Evolutionary conservation across 192 early-diverging fungal species (phyloP).

Genomic region (Helicostylum pulchrum): DNA sequence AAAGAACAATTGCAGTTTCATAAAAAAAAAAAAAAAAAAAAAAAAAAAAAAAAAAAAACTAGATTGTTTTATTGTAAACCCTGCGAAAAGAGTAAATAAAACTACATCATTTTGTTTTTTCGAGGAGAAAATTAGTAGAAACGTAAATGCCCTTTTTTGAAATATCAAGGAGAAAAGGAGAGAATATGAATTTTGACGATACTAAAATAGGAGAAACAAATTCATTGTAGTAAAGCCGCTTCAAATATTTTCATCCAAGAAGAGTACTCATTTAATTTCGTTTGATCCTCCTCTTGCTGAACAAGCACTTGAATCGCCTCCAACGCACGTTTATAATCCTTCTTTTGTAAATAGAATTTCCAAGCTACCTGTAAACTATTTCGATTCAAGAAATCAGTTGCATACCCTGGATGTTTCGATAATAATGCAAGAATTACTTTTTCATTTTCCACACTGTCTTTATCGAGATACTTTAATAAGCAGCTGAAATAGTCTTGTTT

Average conservation of each 20-base stretch:
- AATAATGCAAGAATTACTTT: not conserved
- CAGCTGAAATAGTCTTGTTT: not conserved
- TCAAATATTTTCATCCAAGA: not conserved
- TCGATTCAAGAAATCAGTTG: not conserved
- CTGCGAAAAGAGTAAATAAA: too few relatives aligned
- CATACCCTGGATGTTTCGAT: not conserved
- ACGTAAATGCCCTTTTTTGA: too few relatives aligned
- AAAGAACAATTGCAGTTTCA: too few relatives aligned
- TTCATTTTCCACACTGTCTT: not conserved
- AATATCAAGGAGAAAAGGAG: too few relatives aligned
- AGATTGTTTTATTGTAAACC: too few relatives aligned
- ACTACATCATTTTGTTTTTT: too few relatives aligned
- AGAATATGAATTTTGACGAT: too few relatives aligned
- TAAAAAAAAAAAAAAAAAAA: too few relatives aligned
- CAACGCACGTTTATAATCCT: not conserved
- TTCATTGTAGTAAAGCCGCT: not conserved
- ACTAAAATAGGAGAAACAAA: not conserved
- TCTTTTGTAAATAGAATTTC: not conserved
- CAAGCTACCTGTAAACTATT: not conserved
- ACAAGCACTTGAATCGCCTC: not conserved
- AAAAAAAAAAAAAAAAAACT: too few relatives aligned
- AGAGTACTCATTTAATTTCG: not conserved
- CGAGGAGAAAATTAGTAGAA: too few relatives aligned
- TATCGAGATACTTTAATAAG: not conserved
- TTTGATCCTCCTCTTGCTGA: not conserved